These are phyloP conservation scores for barrel medic (Medicago truncatula) DNA, from an alignment of 306 rosid species.

Conservation along the genomic window MtrunA17r5.0-ANR NC_053045.1:41831501-41832000, in stretches of 20 bases:
- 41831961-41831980: conserved; percentile 68
- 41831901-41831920: conserved; percentile 57
- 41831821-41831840: conserved; percentile 62
- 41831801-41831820: conserved; percentile 60
- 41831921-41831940: conserved; percentile 56
- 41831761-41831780: conserved; percentile 54
- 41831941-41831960: conserved; percentile 52
- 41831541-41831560: conserved; percentile 52
- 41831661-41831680: conserved; percentile 87
- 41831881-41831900: conserved; percentile 52
- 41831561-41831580: conserved; percentile 73
- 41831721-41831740: conserved; percentile 51
- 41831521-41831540: conserved; percentile 33
- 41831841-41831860: conserved; percentile 68
- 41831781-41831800: conserved; percentile 51
- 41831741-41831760: conserved; percentile 62
- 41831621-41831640: conserved; percentile 46
- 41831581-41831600: conserved; percentile 62
- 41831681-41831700: conserved; percentile 86
- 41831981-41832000: conserved; percentile 73
- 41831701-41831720: conserved; percentile 60
- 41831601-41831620: conserved; percentile 61
- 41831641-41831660: conserved; percentile 82
- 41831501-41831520: conserved; percentile 14
- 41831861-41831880: conserved; percentile 66